Percentiles rank a stretch among this genome's conserved stretches.
Conservation (phyloP, 495 filamentous ascomycete species). For the Amniculicola lignicola region DNA sequence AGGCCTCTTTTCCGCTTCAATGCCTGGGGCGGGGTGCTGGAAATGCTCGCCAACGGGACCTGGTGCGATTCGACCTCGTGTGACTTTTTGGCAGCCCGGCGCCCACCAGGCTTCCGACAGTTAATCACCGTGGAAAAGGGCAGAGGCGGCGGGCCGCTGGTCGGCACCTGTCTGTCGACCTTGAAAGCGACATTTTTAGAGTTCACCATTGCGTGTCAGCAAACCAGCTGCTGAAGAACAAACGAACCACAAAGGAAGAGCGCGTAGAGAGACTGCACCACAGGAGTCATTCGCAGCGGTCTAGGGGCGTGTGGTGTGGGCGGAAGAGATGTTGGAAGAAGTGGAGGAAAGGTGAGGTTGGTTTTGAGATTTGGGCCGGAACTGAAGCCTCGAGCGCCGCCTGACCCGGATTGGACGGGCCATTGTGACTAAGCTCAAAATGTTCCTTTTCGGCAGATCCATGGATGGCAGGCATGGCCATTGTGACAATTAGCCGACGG, state of each 20-base stretch:
- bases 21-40: too few species aligned
- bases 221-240: conserved; percentile 15
- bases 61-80: conserved; percentile 14
- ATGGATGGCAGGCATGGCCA: too few species aligned
- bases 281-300: not conserved
- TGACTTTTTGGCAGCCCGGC: not conserved
- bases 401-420: too few species aligned
- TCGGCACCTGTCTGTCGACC: conserved; percentile 25
- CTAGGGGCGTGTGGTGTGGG: not conserved
- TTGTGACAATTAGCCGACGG: too few species aligned
- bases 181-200: conserved; percentile 29
- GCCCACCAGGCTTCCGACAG: conserved; percentile 22
- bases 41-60: conserved; percentile 9
- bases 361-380: conserved; percentile 8
- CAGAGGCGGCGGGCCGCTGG: conserved; percentile 1
- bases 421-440: not conserved
- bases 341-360: conserved; percentile 6
- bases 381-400: too few species aligned
- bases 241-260: not conserved
- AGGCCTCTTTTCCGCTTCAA: not conserved
- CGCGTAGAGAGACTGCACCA: not conserved
- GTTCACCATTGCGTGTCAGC: conserved; percentile 28
- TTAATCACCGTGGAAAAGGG: conserved; percentile 24
- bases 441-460: too few species aligned
- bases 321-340: not conserved